A percentile compares a stretch with the other conserved stretches of the same genome.
Evolutionary conservation across 306 rosid genomes (phyloP).

Genomic region (Rosa lucieae): DNA sequence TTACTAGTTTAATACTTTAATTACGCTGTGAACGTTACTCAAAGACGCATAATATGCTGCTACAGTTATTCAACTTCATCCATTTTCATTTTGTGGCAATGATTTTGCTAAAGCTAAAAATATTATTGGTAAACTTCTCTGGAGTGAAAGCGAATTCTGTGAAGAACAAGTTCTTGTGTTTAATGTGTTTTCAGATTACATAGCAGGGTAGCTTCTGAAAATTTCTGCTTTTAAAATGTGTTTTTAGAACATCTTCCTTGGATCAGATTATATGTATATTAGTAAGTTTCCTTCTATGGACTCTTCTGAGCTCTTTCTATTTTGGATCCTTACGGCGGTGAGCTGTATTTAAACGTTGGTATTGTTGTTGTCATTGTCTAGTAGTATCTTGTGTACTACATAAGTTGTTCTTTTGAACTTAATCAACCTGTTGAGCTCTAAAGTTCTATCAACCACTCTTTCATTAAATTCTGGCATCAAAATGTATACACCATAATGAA

Average conservation of each 20-base stretch:
- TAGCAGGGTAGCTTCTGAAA: neutral
- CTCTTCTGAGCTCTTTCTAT: neutral
- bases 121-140: neutral
- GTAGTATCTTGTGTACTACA: neutral
- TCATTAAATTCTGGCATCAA: neutral
- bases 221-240: neutral
- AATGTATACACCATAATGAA: neutral
- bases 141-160: neutral
- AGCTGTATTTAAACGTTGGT: neutral
- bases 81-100: neutral
- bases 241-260: neutral
- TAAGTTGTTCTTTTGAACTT: neutral
- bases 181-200: neutral
- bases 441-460: neutral
- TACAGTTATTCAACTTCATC: too few species aligned
- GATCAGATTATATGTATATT: neutral
- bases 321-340: neutral
- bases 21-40: neutral
- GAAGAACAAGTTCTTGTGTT: neutral
- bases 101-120: neutral
- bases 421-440: neutral
- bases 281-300: neutral
- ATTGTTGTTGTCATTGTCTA: neutral
- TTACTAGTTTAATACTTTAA: neutral
- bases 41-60: neutral